A percentile compares a stretch with the other conserved stretches of the same genome.
Conservation (phyloP, 495 filamentous ascomycete species). For the Cercophora newfieldiana region DNA sequence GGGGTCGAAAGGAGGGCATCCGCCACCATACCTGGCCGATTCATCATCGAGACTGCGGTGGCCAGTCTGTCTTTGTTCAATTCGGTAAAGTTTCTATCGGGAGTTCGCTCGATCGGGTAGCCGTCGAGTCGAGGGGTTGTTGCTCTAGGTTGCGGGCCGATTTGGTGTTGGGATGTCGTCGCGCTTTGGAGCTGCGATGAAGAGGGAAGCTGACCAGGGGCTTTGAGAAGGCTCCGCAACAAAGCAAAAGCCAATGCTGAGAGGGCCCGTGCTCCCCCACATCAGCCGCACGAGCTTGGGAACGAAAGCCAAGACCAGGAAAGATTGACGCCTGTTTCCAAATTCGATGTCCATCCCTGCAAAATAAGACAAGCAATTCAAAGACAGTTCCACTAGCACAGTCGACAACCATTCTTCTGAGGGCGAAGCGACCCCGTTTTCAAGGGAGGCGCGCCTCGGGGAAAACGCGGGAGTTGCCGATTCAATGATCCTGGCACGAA, state of each 20-base stretch:
- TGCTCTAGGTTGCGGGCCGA: neutral
- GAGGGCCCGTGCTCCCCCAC: conserved; percentile 14
- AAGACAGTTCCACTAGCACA: too few species aligned
- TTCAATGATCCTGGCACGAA: neutral
- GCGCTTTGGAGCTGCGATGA: conserved; percentile 18
- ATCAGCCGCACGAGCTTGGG: neutral
- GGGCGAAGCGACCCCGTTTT: too few species aligned
- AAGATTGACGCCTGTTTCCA: neutral
- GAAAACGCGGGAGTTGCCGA: neutral
- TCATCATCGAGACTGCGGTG: conserved; percentile 44
- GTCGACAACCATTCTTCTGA: too few species aligned
- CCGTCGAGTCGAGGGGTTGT: neutral
- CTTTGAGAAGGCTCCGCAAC: conserved; percentile 14
- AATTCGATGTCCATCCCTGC: neutral
- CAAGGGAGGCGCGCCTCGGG: too few species aligned
- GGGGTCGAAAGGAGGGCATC: conserved; percentile 27
- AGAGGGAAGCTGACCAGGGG: conserved; percentile 17
- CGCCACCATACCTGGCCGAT: conserved; percentile 55
- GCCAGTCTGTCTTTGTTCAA: neutral
- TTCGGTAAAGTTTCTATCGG: neutral
- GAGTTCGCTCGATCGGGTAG: neutral
- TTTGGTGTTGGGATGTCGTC: conserved; percentile 10
- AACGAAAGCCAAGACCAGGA: neutral
- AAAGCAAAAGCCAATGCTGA: conserved; percentile 16
- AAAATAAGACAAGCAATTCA: neutral